Conservation (phyloP, 1,284 basidiomycete genomes). For the Cutaneotrichosporon sp. region DNA sequence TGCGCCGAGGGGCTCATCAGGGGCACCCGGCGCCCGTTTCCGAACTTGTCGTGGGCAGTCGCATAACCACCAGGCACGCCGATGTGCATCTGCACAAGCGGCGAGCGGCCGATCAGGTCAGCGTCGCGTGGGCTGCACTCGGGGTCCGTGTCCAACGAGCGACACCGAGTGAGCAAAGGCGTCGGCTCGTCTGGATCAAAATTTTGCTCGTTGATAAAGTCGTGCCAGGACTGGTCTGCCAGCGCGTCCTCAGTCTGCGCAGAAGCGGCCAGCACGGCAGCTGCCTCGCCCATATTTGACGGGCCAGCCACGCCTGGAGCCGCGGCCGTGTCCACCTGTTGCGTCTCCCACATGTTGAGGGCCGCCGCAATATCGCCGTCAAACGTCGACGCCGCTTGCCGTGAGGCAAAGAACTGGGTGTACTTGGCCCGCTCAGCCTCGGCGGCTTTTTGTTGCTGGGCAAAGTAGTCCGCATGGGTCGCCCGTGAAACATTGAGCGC, state of each 20-base stretch:
- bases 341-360: constrained; percentile 22
- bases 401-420: constrained; percentile 19
- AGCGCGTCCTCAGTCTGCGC: constrained; percentile 23
- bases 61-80: constrained; percentile 10
- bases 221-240: constrained; percentile 30
- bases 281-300: not conserved
- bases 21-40: constrained; percentile 17
- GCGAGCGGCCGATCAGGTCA: constrained; percentile 23
- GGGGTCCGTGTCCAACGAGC: constrained; percentile 28
- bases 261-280: not conserved
- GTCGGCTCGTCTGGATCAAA: constrained; percentile 30
- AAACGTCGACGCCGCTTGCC: constrained; percentile 11
- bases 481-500: constrained; percentile 19
- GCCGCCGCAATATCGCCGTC: constrained; percentile 22
- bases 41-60: constrained; percentile 21
- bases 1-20: constrained; percentile 27
- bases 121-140: constrained; percentile 27
- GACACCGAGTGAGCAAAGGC: constrained; percentile 26
- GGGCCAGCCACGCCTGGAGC: not conserved
- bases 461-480: constrained; percentile 27
- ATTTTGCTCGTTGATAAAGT: constrained; percentile 30
- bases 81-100: constrained; percentile 20
- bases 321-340: constrained; percentile 3
- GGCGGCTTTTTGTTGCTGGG: constrained; percentile 24
- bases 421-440: constrained; percentile 18